Evolutionary conservation across 2,329 filamentous ascomycete genomes (phyloP).

Genomic region (Aspergillus quadrilineatus): DNA sequence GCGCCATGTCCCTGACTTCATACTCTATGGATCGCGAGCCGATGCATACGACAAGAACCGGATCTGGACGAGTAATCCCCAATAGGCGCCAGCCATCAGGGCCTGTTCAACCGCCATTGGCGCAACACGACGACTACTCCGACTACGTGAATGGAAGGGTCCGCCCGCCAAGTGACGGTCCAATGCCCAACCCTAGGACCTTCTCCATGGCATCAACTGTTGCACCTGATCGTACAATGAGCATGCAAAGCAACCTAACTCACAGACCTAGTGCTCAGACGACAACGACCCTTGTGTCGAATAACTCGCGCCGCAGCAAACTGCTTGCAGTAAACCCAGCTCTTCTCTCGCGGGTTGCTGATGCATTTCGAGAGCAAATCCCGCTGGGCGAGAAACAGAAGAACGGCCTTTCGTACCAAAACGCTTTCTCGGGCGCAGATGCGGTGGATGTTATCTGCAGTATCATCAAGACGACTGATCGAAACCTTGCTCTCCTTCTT

Average conservation of each 20-base stretch:
- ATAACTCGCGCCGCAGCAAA: conserved; percentile 60
- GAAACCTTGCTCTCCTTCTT: conserved; percentile 86
- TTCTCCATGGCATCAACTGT: conserved; percentile 86
- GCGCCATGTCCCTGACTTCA: conserved; percentile 93
- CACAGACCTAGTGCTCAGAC: conserved; percentile 50
- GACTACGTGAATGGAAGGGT: conserved; percentile 27
- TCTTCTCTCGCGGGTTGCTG: conserved; percentile 85
- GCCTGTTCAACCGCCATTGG: conserved; percentile 33
- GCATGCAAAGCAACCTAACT: conserved; percentile 56
- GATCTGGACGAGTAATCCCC: conserved; percentile 79
- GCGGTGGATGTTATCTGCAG: conserved; percentile 93
- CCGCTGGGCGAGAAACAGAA: conserved; percentile 84
- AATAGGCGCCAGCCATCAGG: conserved; percentile 64
- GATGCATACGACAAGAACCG: conserved; percentile 72
- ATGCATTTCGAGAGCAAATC: conserved; percentile 88
- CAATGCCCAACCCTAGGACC: conserved; percentile 54
- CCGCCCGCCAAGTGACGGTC: conserved; percentile 47
- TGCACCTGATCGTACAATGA: conserved; percentile 59
- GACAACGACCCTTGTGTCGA: conserved; percentile 55
- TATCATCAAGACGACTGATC: conserved; percentile 95
- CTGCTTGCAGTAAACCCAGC: conserved; percentile 92
- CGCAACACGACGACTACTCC: conserved; percentile 48
- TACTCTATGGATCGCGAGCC: conserved; percentile 75
- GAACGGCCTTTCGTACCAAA: conserved; percentile 96
- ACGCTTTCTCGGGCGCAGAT: conserved; percentile 92